Conservation (phyloP, 2,329 filamentous ascomycete genomes). For the Epichloe gansuensis region DNA sequence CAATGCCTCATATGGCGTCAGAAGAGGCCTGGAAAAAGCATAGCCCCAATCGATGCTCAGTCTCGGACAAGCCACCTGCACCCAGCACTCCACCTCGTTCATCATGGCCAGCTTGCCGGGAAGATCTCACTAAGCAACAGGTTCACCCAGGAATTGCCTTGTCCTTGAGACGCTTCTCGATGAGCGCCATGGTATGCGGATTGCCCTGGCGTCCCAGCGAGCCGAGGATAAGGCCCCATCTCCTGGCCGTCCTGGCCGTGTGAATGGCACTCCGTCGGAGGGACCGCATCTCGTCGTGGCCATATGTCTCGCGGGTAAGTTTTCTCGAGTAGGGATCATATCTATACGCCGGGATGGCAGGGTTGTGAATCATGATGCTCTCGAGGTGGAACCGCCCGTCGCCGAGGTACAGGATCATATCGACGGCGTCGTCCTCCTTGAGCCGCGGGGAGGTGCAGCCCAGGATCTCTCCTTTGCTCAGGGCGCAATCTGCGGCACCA, state of each 20-base stretch:
- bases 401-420: slow-evolving; percentile 78
- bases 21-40: slow-evolving; percentile 74
- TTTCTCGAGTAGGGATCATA: slow-evolving; percentile 95
- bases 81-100: slow-evolving; percentile 92
- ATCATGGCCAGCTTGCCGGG: slow-evolving; percentile 86
- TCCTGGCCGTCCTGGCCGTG: slow-evolving; percentile 62
- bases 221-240: slow-evolving; percentile 92
- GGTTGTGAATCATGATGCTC: slow-evolving; percentile 98
- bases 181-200: slow-evolving; percentile 77
- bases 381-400: slow-evolving; percentile 94
- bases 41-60: slow-evolving; percentile 99
- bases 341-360: slow-evolving; percentile 75
- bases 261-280: slow-evolving; percentile 67
- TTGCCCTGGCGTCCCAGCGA: slow-evolving; percentile 91
- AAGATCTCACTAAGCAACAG: slow-evolving; percentile 90
- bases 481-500: slow-evolving; percentile 88
- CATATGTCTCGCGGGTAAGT: slow-evolving; percentile 83
- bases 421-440: slow-evolving; percentile 44
- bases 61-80: slow-evolving; percentile 93
- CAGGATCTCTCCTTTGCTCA: slow-evolving; percentile 91
- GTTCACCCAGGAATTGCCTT: slow-evolving; percentile 70
- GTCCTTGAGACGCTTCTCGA: slow-evolving; percentile 63
- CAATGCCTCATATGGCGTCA: slow-evolving; percentile 92
- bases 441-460: slow-evolving; percentile 88
- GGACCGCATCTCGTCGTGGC: slow-evolving; percentile 79